Evolutionary conservation across 2,329 filamentous ascomycete genomes (phyloP).

Genomic region (Penicillium nordicum): DNA sequence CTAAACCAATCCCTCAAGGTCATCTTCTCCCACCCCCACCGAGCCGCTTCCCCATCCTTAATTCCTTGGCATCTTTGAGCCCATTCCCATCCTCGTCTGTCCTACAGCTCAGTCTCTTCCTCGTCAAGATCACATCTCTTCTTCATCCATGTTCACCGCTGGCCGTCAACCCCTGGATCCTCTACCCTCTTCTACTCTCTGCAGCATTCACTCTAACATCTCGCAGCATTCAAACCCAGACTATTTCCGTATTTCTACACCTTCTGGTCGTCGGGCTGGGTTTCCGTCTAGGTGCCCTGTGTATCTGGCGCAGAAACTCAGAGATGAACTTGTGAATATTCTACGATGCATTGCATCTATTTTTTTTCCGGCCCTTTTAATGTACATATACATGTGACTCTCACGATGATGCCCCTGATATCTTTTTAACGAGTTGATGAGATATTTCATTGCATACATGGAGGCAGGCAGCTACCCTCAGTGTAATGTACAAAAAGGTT

Average conservation of each 20-base stretch:
- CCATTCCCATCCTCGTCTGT: conserved; percentile 38
- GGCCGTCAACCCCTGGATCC: conserved; percentile 60
- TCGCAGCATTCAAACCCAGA: conserved; percentile 37
- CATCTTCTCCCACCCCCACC: conserved; percentile 46
- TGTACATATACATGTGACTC: not conserved
- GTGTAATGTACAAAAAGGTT: not conserved
- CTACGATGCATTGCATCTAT: not conserved
- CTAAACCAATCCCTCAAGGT: conserved; percentile 20
- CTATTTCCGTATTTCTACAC: conserved; percentile 48
- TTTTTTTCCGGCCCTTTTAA: not conserved
- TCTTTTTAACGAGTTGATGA: not conserved
- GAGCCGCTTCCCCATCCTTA: conserved; percentile 26
- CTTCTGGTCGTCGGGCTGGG: conserved; percentile 43
- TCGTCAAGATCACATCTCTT: conserved; percentile 65
- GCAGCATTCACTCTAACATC: conserved; percentile 61
- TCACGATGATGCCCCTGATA: not conserved
- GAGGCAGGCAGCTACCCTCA: not conserved
- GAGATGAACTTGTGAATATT: not conserved
- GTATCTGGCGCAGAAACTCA: conserved; percentile 23
- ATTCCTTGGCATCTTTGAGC: conserved; percentile 20
- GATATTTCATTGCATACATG: not conserved
- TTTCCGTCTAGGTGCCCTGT: conserved; percentile 37
- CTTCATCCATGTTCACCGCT: conserved; percentile 69
- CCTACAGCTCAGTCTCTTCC: conserved; percentile 61
- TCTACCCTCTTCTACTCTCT: conserved; percentile 64